phyloP scores from a whole-genome alignment of 306 rosid species.

The Coriaria nepalensis region DNA sequence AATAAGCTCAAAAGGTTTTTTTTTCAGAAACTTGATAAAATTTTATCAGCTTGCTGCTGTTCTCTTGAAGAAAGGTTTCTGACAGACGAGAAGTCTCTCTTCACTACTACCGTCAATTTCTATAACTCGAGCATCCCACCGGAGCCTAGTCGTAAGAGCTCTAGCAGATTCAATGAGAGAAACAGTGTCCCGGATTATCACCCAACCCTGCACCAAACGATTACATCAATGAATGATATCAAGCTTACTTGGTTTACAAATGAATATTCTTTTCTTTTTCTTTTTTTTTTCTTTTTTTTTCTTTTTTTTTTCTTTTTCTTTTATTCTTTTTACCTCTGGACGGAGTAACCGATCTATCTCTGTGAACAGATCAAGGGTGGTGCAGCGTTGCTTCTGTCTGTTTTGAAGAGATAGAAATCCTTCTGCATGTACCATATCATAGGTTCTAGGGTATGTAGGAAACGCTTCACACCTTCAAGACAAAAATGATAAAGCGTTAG shows the following conservation, averaged over 20 bases:
- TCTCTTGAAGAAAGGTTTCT: slow-evolving; percentile 78
- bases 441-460: slow-evolving; percentile 88
- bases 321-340: slow-evolving; percentile 58
- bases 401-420: slow-evolving; percentile 68
- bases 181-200: slow-evolving; percentile 55
- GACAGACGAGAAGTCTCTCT: slow-evolving; percentile 71
- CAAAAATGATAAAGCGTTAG: not conserved
- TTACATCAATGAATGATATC: too few species aligned
- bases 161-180: slow-evolving; percentile 56
- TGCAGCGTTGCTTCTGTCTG: slow-evolving; percentile 46
- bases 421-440: slow-evolving; percentile 82
- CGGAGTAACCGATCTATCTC: slow-evolving; percentile 89
- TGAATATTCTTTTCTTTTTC: not conserved
- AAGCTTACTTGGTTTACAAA: too few species aligned
- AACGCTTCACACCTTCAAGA: slow-evolving; percentile 80
- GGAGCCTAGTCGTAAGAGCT: slow-evolving; percentile 43
- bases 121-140: slow-evolving; percentile 82
- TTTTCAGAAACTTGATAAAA: too few species aligned
- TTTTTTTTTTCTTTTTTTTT: slow-evolving; percentile 2
- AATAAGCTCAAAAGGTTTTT: too few species aligned
- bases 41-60: slow-evolving; percentile 18
- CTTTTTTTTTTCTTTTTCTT: not conserved
- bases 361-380: slow-evolving; percentile 54
- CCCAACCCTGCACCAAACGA: slow-evolving; percentile 68
- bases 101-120: slow-evolving; percentile 68